phyloP scores from a whole-genome alignment of 768 basidiomycete species.

The Rhizopogon vulgaris region DNA sequence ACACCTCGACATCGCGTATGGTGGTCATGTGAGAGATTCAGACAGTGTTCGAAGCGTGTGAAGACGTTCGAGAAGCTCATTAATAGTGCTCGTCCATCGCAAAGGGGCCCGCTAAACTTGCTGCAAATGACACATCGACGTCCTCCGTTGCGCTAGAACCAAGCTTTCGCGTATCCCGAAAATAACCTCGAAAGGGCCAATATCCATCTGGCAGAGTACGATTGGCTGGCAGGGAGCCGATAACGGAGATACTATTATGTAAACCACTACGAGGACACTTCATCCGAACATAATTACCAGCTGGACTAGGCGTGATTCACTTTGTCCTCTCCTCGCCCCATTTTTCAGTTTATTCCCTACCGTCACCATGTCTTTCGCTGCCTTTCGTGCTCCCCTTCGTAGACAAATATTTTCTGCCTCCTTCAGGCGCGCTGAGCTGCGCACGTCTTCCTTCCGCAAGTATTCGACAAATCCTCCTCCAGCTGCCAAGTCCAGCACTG shows the following conservation, averaged over 20 bases:
- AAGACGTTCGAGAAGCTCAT: conserved; percentile 2
- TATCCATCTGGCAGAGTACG: background rate
- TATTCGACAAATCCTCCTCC: conserved; percentile 50
- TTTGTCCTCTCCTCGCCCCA: background rate
- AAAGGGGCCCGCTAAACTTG: background rate
- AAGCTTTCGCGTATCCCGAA: background rate
- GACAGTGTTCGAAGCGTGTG: background rate
- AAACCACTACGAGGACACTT: conserved; percentile 1
- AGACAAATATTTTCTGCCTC: conserved; percentile 30
- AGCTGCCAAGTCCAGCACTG: conserved; percentile 46
- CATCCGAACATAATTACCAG: background rate
- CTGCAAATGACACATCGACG: no score
- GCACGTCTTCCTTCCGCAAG: conserved; percentile 42
- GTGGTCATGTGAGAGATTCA: conserved; percentile 3
- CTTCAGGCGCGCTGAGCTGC: conserved; percentile 24
- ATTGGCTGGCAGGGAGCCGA: conserved; percentile 1
- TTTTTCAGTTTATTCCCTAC: background rate
- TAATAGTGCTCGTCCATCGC: conserved; percentile 7
- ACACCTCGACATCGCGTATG: background rate
- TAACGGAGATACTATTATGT: conserved; percentile 2
- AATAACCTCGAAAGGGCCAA: background rate
- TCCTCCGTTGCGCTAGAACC: no score
- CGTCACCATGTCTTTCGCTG: conserved; percentile 49
- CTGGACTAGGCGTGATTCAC: background rate
- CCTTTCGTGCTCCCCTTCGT: conserved; percentile 47